Base-by-base conservation (phyloP, 495 filamentous ascomycete genomes). In the Neurospora sublineolata region DNA sequence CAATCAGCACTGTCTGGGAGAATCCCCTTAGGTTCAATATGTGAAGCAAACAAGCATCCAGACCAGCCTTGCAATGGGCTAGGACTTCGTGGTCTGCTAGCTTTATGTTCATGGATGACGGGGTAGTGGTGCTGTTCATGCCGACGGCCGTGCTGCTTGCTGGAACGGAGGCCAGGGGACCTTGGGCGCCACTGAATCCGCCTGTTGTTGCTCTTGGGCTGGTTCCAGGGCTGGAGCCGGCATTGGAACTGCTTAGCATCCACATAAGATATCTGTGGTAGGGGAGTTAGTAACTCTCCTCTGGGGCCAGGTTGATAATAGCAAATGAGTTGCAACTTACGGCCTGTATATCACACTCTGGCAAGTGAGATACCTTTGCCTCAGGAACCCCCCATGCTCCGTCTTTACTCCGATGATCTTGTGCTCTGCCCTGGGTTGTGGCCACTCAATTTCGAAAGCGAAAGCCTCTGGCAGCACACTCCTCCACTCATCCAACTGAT, bases 291-390 rank as follows among this genome's bases (percentile, higher is more conserved):
- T 36, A 36, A 36, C 33, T 36, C 33, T 36, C 0, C 33, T 36
- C 33, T 36, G 33, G 33, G 33, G 33, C 33, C 33, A 36, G 33
- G 23, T 30, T 33, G 52, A 60, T 60, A 6, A 2, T 16, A 52
- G 44, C 14, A 7, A 68, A 36, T 33, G n/a, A 9, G 36, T 23
- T 42, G 37, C n/a, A 71, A 72, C 75, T 75, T 58, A 85, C 39
- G 83, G 83, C 9, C 83, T 71, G 71, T 84, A 84, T 18, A 85
- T 84, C 3, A 85, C 82, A 38, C 83, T 84, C 70, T 79, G 80
- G 64, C 83, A 85, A 5, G 82, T 79, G 10, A 85, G 72, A 75
- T 85, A 85, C 33, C 83, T 73, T 74, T 85, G 83, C 30, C 82
- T 76, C 23, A 84, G 73, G 69, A 84, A 85, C 3, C 75, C 80